Conservation (phyloP, 2,329 filamentous ascomycete species). For the Aspergillus texensis region DNA sequence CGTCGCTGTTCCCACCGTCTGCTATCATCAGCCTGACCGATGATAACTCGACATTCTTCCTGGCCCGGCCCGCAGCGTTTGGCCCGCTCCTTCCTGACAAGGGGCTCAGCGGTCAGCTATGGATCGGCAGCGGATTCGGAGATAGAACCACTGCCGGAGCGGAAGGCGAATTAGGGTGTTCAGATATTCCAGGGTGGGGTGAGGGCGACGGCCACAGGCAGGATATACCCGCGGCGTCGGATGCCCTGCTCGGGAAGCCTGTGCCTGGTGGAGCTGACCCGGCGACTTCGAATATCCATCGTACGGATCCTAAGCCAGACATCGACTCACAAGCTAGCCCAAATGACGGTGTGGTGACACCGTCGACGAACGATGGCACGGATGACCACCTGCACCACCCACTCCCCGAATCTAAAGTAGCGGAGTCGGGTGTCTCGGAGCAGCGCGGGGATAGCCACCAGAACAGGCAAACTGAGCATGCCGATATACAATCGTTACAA, state of each 20-base stretch:
- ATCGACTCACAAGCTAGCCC: conserved; percentile 21
- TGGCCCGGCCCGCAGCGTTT: conserved; percentile 90
- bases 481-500: conserved; percentile 89
- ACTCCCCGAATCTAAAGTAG: conserved; percentile 47
- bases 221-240: conserved; percentile 23
- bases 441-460: conserved; percentile 36
- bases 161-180: conserved; percentile 89
- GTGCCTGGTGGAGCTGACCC: conserved; percentile 26
- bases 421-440: conserved; percentile 36
- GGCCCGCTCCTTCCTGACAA: conserved; percentile 74
- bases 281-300: conserved; percentile 21
- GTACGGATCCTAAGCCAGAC: conserved; percentile 28
- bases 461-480: conserved; percentile 58
- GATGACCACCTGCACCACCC: conserved; percentile 78
- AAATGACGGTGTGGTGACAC: conserved; percentile 17
- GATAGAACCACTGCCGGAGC: conserved; percentile 62
- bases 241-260: conserved; percentile 26
- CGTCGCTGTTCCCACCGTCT: conserved; percentile 90
- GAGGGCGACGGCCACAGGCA: conserved; percentile 53
- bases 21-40: conserved; percentile 95
- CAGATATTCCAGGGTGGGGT: conserved; percentile 88
- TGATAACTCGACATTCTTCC: conserved; percentile 96
- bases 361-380: conserved; percentile 69
- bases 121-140: conserved; percentile 90
- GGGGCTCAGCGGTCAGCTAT: conserved; percentile 85